Conservation (phyloP, 345 rosid genomes). For the Salix exigua region DNA sequence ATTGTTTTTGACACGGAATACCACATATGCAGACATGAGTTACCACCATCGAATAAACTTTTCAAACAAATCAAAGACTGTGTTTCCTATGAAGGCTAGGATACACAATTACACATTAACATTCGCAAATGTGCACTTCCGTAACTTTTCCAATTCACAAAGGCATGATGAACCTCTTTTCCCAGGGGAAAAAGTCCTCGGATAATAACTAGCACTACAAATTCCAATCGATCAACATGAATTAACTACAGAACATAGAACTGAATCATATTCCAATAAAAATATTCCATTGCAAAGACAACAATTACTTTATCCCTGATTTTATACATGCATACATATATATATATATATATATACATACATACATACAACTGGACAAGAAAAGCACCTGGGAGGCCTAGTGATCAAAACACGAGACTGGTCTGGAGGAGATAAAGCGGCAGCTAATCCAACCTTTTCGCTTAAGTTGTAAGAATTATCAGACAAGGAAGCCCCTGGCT, state of each 20-base stretch:
- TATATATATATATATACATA: no score
- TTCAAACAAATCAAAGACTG: neutral
- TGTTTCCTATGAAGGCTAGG: no score
- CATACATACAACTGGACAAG: neutral
- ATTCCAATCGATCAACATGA: neutral
- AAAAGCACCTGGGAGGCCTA: constrained; percentile 48
- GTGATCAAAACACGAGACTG: constrained; percentile 34
- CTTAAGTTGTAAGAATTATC: constrained; percentile 29
- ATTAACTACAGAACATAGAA: neutral
- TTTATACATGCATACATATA: no score
- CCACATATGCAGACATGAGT: neutral
- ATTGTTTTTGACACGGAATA: neutral
- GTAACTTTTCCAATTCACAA: neutral
- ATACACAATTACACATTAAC: no score
- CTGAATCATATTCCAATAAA: neutral
- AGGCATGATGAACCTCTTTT: neutral
- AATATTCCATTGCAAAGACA: neutral
- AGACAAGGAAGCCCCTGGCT: constrained; percentile 27
- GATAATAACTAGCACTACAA: neutral
- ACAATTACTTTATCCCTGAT: no score
- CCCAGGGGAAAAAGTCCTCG: neutral
- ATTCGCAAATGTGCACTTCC: no score
- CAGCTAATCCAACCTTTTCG: constrained; percentile 22
- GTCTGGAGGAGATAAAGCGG: constrained; percentile 36
- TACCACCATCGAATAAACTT: neutral